Evolutionary conservation across 1,284 basidiomycete genomes (phyloP).

Genomic region (Agaricales sp.): DNA sequence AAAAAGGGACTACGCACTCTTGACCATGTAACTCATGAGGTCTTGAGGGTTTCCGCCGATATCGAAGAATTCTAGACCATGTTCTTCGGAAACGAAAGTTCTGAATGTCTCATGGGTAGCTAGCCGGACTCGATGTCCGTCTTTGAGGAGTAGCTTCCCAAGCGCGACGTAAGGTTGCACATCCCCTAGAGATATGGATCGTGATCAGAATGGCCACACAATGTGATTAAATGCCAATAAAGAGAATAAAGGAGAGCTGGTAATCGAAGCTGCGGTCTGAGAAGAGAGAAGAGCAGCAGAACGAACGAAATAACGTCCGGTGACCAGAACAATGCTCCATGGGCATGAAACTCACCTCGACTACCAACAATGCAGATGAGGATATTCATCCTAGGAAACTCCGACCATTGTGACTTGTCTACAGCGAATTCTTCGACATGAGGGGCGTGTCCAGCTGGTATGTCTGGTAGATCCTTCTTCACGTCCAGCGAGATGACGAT

Average conservation of each 20-base stretch:
- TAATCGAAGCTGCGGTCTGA: not conserved
- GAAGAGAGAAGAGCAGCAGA: not conserved
- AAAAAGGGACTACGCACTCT: constrained; percentile 25
- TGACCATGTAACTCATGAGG: constrained; percentile 53
- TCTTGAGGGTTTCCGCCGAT: constrained; percentile 52
- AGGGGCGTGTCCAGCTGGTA: constrained; percentile 34
- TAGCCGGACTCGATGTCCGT: constrained; percentile 55
- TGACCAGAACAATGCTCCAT: not conserved
- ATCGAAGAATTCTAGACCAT: constrained; percentile 43
- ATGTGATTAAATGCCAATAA: not conserved
- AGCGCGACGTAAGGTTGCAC: constrained; percentile 66
- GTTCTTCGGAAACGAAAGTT: constrained; percentile 35
- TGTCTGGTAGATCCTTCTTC: constrained; percentile 35
- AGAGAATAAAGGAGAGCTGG: not conserved
- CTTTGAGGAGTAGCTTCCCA: constrained; percentile 37
- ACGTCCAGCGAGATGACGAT: constrained; percentile 33
- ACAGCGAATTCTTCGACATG: constrained; percentile 41
- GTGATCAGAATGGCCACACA: not conserved
- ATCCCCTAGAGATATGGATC: constrained; percentile 33
- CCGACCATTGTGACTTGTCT: constrained; percentile 25
- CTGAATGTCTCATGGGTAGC: constrained; percentile 59
- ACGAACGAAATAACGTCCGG: not conserved
- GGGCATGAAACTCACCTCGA: constrained; percentile 28
- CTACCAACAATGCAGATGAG: constrained; percentile 60
- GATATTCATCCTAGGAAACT: constrained; percentile 40